phyloP scores from a whole-genome alignment of 495 filamentous ascomycete genomes.

The Lasiosphaeria miniovina region DNA sequence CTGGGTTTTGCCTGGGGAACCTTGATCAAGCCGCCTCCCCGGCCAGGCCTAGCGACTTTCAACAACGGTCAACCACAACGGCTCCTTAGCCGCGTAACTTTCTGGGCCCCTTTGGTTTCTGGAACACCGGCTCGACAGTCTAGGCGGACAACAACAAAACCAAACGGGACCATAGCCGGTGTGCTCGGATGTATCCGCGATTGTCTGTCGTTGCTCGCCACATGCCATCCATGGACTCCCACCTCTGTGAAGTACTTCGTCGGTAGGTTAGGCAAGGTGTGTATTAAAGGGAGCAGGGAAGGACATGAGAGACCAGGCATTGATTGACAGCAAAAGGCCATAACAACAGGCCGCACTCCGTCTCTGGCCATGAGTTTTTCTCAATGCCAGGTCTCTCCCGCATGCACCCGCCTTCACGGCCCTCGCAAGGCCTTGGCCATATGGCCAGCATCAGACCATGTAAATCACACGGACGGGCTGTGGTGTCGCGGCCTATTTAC shows the following conservation, averaged over 20 bases:
- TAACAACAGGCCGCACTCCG: too few relatives aligned
- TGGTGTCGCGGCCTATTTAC: neutral
- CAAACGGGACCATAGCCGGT: neutral
- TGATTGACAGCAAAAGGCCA: too few relatives aligned
- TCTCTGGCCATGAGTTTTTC: too few relatives aligned
- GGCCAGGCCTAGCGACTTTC: neutral
- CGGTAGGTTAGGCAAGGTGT: too few relatives aligned
- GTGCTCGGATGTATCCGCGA: slow-evolving; percentile 1
- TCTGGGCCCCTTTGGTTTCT: neutral
- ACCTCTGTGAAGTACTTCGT: neutral
- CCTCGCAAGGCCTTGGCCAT: neutral
- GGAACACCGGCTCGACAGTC: neutral
- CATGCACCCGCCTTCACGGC: neutral
- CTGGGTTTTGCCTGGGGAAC: neutral
- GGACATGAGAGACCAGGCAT: too few relatives aligned
- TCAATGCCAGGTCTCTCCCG: neutral
- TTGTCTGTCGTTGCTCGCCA: neutral
- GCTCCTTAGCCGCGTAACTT: neutral
- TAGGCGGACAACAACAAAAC: neutral
- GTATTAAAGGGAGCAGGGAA: too few relatives aligned
- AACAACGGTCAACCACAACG: neutral
- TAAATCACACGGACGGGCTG: neutral
- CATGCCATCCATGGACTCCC: neutral
- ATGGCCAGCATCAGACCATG: neutral
- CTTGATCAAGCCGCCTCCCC: neutral